These are phyloP conservation scores for Diaporthe citri DNA, from an alignment of 2,329 filamentous ascomycete genomes.

Conservation along the genomic window DNA sequence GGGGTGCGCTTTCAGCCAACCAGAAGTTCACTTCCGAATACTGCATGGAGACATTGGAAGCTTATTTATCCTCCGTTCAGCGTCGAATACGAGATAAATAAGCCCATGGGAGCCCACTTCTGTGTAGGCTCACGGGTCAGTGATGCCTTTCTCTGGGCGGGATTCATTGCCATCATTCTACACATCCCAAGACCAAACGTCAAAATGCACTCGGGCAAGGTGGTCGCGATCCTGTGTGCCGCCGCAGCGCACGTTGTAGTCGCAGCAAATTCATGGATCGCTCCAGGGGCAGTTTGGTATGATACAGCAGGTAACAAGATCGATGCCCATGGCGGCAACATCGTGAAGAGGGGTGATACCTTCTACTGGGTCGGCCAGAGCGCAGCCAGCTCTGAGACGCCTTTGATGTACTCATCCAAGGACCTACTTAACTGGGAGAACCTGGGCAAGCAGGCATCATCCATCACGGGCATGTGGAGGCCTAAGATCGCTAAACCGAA, in stretches of 20 bases:
- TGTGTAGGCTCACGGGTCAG: not conserved
- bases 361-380: constrained; percentile 57
- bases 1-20: not conserved
- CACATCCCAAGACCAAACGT: not conserved
- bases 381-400: constrained; percentile 51
- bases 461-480: constrained; percentile 54
- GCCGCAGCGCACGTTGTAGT: constrained; percentile 19
- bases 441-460: constrained; percentile 49
- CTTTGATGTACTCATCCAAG: constrained; percentile 54
- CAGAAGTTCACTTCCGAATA: not conserved
- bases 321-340: constrained; percentile 55
- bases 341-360: constrained; percentile 51
- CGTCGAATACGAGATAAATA: not conserved
- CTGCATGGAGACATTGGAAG: not conserved
- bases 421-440: constrained; percentile 57
- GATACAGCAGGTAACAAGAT: constrained; percentile 55
- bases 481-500: constrained; percentile 57
- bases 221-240: not conserved
- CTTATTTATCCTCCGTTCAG: not conserved
- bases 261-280: constrained; percentile 51
- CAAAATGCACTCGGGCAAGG: not conserved
- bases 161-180: not conserved
- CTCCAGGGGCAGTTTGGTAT: constrained; percentile 54
- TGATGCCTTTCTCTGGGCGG: not conserved
- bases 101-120: not conserved